Evolutionary conservation across 2,329 filamentous ascomycete genomes (phyloP).

Genomic region (Beauveria pseudobassiana): DNA sequence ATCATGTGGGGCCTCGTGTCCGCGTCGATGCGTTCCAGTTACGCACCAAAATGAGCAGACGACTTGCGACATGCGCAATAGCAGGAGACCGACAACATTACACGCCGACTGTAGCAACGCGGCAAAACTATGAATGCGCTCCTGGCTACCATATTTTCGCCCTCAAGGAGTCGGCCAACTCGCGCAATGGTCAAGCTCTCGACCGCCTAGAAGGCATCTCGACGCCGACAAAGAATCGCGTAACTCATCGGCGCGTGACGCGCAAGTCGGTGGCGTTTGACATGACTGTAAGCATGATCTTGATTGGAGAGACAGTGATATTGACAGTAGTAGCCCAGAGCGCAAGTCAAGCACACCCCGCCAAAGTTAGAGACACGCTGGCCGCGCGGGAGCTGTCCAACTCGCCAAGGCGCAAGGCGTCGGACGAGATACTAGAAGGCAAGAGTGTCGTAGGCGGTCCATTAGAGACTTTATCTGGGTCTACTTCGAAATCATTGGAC

Average conservation of each 20-base stretch:
- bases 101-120: not conserved
- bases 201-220: not conserved
- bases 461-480: not conserved
- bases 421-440: not conserved
- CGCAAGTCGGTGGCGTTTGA: constrained; percentile 9
- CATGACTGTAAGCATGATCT: constrained; percentile 1
- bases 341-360: constrained; percentile 2
- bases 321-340: not conserved
- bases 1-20: not conserved
- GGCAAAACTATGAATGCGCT: constrained; percentile 5
- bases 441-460: no score
- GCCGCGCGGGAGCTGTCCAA: not conserved
- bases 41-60: not conserved
- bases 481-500: no score
- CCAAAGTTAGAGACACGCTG: not conserved
- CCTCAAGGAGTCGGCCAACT: constrained; percentile 2
- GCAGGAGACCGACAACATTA: not conserved
- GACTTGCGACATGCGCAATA: not conserved
- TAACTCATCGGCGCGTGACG: not conserved
- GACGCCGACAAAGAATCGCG: constrained; percentile 1
- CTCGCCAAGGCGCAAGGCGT: not conserved
- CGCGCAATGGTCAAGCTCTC: constrained; percentile 1
- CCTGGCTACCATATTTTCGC: constrained; percentile 7
- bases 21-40: constrained; percentile 6
- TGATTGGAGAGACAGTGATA: not conserved